Conservation (phyloP, 257 asterid genomes). For the Ophiorrhiza pumila region DNA sequence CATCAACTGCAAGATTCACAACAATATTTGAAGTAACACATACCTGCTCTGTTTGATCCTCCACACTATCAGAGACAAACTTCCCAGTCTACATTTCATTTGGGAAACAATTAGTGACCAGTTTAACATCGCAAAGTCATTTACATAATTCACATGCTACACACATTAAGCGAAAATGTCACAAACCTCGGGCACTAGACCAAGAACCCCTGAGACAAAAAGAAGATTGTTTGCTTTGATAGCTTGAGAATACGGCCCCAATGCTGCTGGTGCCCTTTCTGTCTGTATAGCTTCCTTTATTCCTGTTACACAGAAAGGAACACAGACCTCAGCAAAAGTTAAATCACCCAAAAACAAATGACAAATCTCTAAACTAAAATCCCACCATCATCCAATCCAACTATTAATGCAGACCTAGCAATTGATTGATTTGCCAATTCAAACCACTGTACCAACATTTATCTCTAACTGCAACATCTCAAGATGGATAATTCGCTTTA, state of each 20-base stretch:
- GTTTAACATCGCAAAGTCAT: not conserved
- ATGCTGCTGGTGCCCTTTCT: conserved; percentile 90
- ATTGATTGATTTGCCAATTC: not conserved
- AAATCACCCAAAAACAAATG: not conserved
- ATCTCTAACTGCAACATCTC: not conserved
- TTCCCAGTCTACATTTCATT: conserved; percentile 67
- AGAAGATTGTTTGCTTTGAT: conserved; percentile 75
- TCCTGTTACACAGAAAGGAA: conserved; percentile 13
- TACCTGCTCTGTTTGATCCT: conserved; percentile 99
- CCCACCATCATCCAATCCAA: not conserved
- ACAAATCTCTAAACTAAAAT: not conserved
- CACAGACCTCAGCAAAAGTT: not conserved
- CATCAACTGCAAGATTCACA: not conserved
- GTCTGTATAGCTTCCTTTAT: conserved; percentile 75
- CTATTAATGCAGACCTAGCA: not conserved
- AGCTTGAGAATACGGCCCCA: conserved; percentile 98
- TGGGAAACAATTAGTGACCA: conserved; percentile 7
- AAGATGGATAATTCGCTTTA: not conserved
- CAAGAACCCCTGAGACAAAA: conserved; percentile 70
- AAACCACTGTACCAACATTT: not conserved
- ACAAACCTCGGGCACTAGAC: conserved; percentile 77
- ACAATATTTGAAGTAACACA: not conserved
- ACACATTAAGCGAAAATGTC: conserved; percentile 1
- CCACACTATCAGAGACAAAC: conserved; percentile 79
- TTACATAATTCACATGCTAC: not conserved